Percentiles rank a stretch among this genome's conserved stretches.
Conservation (phyloP, 495 filamentous ascomycete genomes). For the Pyronema omphalodes region DNA sequence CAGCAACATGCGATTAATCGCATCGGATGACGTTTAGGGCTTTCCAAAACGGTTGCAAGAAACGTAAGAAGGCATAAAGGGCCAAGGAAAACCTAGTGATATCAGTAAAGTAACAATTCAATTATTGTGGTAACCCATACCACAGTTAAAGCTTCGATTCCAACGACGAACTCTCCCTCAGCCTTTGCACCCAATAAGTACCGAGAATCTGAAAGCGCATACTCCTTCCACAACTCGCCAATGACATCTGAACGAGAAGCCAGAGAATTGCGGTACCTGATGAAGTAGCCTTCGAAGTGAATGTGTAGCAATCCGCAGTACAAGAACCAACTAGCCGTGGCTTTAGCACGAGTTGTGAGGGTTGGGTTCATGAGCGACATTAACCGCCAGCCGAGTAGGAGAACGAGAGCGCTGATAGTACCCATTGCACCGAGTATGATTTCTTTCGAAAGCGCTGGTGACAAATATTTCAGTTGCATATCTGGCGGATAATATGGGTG, state of each 20-base stretch:
- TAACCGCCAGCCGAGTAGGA: slow-evolving; percentile 27
- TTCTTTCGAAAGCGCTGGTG: slow-evolving; percentile 7
- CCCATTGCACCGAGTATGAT: slow-evolving; percentile 8
- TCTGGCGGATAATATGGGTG: slow-evolving; percentile 16
- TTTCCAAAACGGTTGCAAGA: slow-evolving; percentile 10
- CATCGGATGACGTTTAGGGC: slow-evolving; percentile 47
- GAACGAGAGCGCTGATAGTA: slow-evolving; percentile 1
- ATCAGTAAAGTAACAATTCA: neutral
- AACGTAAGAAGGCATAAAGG: slow-evolving; percentile 3
- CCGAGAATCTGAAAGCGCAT: slow-evolving; percentile 18
- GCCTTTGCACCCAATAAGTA: slow-evolving; percentile 3
- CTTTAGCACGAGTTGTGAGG: slow-evolving; percentile 8
- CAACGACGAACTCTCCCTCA: neutral
- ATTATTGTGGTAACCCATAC: neutral
- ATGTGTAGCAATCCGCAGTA: slow-evolving; percentile 15
- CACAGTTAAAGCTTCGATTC: slow-evolving; percentile 3
- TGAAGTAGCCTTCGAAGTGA: slow-evolving; percentile 21
- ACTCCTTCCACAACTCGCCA: slow-evolving; percentile 22
- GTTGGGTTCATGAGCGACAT: slow-evolving; percentile 28
- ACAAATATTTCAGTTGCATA: slow-evolving; percentile 12
- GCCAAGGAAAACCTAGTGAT: neutral
- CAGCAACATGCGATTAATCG: slow-evolving; percentile 47
- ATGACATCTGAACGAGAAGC: slow-evolving; percentile 8
- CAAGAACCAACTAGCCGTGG: slow-evolving; percentile 15
- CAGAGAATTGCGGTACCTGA: slow-evolving; percentile 11